Base-by-base conservation (phyloP, 2,329 filamentous ascomycete species). In the Trichoderma harzianum region DNA sequence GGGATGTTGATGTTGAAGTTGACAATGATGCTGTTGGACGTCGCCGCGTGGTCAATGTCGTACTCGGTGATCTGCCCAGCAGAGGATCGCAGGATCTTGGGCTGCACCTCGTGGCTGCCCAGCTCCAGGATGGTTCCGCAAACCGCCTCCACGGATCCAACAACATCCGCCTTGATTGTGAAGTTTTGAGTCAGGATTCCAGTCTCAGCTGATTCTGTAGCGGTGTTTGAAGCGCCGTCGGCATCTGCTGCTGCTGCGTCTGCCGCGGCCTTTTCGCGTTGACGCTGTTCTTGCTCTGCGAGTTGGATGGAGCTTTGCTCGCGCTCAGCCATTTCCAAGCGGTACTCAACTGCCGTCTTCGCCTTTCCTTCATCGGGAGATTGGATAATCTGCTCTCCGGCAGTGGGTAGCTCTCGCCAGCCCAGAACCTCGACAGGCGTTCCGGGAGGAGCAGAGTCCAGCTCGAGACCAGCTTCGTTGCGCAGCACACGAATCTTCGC, bases 391-490 rank as follows among this genome's bases (percentile, higher is more conserved):
- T 94, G 90, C 77, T 97, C 93, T 64, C 97, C 97, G 1, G 96
- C 95, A 28, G 88, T 87, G 1, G 96, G 95, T 7, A 88, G 81
- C 75, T 94, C 91, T 76, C 91, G 91, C 96, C 96, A 99, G n/a
- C 96, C 96, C 74, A 98, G 90, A 24, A 99, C 89, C 81, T 98
- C 94, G 3, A 97, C 93, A 0, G 97, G 94, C 32, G 91, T 96
- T 43, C 96, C 96, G 0, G 96, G 97, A 0, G 91, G 89, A 16
- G 94, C 95, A 80, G 94, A 90, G 1, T 84, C 76, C 18, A 98
- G 84, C 14, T 90, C 86, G 2, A 87, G 82, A 24, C 96, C 95
- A 5, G 92, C 92, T 83, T 98, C 95, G 78, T 98, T 97, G 30
- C 91, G 90, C 26, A 99, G 85, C 39, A 89, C 89, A 34, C 95